phyloP scores from a whole-genome alignment of 352 stramenopile genomes.

The Globisporangium middletonii region DNA sequence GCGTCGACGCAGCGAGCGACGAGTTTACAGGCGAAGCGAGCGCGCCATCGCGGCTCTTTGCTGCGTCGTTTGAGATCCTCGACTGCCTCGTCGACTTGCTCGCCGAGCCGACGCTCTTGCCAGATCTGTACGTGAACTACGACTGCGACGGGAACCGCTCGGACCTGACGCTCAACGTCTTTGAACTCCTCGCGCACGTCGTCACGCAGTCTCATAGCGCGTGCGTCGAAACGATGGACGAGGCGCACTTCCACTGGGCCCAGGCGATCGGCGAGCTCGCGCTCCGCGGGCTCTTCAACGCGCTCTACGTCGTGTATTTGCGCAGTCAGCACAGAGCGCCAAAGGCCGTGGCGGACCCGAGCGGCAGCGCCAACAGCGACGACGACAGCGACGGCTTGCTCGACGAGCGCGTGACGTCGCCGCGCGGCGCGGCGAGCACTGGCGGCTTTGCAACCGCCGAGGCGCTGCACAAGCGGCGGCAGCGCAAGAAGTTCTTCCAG shows the following conservation, averaged over 20 bases:
- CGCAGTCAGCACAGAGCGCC: constrained; percentile 36
- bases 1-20: constrained; percentile 47
- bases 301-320: constrained; percentile 66
- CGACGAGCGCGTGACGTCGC: constrained; percentile 15
- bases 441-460: constrained; percentile 39
- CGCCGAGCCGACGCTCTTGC: constrained; percentile 91
- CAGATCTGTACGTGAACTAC: constrained; percentile 99
- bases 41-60: constrained; percentile 43
- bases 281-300: constrained; percentile 67
- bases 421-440: not conserved
- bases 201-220: constrained; percentile 51
- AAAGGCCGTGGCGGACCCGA: too few relatives aligned
- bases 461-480: constrained; percentile 45
- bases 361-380: constrained; percentile 20
- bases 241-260: constrained; percentile 64
- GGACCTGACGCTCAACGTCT: constrained; percentile 88
- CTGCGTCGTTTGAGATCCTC: constrained; percentile 68
- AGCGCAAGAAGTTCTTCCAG: constrained; percentile 82
- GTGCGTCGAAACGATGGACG: constrained; percentile 68
- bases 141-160: constrained; percentile 98
- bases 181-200: constrained; percentile 91
- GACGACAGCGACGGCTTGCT: constrained; percentile 26
- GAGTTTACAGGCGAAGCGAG: constrained; percentile 61
- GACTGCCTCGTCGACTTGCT: constrained; percentile 96
- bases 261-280: constrained; percentile 61